Evolutionary conservation across 2,329 filamentous ascomycete species (phyloP), one percentile per base, ranked within the genome.

Genomic region (Colletotrichum kahawae): DNA sequence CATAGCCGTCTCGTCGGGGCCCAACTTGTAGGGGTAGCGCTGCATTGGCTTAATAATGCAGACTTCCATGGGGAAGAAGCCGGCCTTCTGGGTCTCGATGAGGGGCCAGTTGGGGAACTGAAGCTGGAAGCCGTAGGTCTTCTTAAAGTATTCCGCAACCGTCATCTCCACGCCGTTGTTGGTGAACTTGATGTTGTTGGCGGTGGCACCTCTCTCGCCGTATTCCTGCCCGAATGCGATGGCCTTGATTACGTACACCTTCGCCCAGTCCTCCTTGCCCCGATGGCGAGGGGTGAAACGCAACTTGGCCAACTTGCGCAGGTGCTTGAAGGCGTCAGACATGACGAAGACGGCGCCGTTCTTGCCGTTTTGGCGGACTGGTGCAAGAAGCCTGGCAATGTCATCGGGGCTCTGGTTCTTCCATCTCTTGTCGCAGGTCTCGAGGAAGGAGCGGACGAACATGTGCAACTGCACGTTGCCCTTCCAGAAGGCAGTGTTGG

Each of bases 401-500:
- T 81, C 78, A 2, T 77, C 34, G 12, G 80, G 76, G 29, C 80
- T 78, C 1, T 82, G 16, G 7, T 79, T 77, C 7, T 76, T 73
- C 76, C 79, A 85, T 24, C 78, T 79, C 24, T 82, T 84, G 68
- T 84, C 81, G 82, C 83, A 80, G 60, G 79, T 64, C 16, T 18
- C 71, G 4, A 90, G 71, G 18, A 71, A 77, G 54, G 77, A 60
- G 21, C 63, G 71, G 57, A 77, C 72, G 29, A 77, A 68, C n/a
- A 60, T n/a, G 56, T 74, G 70, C 4, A 84, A 78, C 21, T 85
- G 84, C 6, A 90, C 67, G 1, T 80, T 81, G 0, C 80, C 83
- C 1, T 84, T 89, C 93, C 95, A 98, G 85, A 99, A 99, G 14
- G 94, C 94, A 1, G 95, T 94, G 81, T 98, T 98, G 71, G 96